A percentile compares a stretch with the other conserved stretches of the same genome.
These are phyloP conservation scores for Leishmania mexicana DNA, from an alignment of 208 protist species.

Conservation along the genomic window DNA sequence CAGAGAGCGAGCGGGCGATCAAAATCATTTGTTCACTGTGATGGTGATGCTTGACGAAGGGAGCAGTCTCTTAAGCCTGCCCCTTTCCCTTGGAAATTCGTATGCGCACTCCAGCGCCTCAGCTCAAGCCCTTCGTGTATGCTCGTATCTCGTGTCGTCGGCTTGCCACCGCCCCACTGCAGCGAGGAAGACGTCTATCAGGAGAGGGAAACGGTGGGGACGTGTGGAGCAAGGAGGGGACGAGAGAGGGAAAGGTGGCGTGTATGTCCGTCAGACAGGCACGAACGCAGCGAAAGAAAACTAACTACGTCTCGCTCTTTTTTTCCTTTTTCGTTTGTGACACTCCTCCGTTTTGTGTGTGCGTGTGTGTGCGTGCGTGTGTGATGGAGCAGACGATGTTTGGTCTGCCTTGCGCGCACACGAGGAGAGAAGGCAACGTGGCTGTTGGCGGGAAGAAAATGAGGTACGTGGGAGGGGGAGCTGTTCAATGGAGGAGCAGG, in stretches of 20 bases:
- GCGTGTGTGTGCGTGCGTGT: neutral
- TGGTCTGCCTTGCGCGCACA: neutral
- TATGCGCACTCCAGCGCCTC: neutral
- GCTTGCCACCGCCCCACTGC: neutral
- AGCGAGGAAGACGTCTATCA: neutral
- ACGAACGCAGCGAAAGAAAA: neutral
- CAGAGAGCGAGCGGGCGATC: neutral
- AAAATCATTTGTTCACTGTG: neutral
- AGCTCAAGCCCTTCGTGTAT: neutral
- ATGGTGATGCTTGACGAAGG: neutral
- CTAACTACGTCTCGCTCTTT: too few species aligned
- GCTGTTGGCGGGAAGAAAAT: neutral
- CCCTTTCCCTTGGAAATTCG: neutral
- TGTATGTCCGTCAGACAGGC: neutral
- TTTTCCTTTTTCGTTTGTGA: neutral
- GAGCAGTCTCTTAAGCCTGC: neutral
- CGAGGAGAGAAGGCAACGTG: neutral
- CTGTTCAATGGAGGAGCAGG: neutral
- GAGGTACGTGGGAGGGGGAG: neutral
- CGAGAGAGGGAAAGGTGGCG: neutral
- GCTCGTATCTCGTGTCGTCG: neutral
- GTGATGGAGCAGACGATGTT: neutral
- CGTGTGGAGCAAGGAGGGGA: neutral
- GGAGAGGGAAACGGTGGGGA: neutral
- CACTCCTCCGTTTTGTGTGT: slow-evolving; percentile 1